Evolutionary conservation across 352 stramenopile genomes (phyloP).

Genomic region (Globisporangium echinulatum): DNA sequence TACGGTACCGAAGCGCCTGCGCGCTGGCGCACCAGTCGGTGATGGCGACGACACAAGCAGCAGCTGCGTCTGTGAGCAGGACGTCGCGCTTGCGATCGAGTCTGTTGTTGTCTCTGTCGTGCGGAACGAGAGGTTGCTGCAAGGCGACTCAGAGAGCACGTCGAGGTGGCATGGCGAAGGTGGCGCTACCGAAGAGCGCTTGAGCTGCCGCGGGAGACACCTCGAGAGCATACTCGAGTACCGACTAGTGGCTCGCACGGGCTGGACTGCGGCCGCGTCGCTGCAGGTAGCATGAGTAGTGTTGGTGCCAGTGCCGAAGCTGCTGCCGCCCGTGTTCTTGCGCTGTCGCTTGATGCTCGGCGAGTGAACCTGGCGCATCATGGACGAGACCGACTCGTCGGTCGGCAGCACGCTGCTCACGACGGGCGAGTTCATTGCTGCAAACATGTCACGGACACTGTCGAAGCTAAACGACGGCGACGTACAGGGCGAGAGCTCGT

Average conservation of each 20-base stretch:
- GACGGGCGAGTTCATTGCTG: conserved; percentile 7
- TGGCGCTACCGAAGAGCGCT: neutral
- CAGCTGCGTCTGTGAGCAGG: conserved; percentile 1
- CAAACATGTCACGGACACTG: conserved; percentile 9
- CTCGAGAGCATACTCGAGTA: conserved; percentile 13
- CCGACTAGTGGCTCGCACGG: neutral
- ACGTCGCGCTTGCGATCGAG: neutral
- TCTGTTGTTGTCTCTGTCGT: neutral
- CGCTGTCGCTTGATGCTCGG: conserved; percentile 9
- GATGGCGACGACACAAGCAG: conserved; percentile 1
- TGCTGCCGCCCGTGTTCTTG: conserved; percentile 1
- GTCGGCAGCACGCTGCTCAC: neutral
- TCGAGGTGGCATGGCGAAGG: neutral
- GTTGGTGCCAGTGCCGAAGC: neutral
- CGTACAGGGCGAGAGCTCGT: conserved; percentile 3
- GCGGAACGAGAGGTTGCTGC: conserved; percentile 1
- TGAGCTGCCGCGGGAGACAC: conserved; percentile 7
- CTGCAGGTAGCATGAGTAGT: neutral
- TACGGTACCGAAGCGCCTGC: conserved; percentile 21
- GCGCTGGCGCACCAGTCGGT: neutral
- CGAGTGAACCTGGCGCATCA: conserved; percentile 6
- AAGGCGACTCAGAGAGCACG: conserved; percentile 3
- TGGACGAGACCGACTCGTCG: neutral
- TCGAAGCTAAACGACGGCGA: conserved; percentile 15
- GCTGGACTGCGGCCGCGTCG: neutral